Evolutionary conservation across 371 early-diverging fungal species (phyloP), one percentile per base, ranked within the genome.

Genomic region (Batrachochytrium dendrobatidis): DNA sequence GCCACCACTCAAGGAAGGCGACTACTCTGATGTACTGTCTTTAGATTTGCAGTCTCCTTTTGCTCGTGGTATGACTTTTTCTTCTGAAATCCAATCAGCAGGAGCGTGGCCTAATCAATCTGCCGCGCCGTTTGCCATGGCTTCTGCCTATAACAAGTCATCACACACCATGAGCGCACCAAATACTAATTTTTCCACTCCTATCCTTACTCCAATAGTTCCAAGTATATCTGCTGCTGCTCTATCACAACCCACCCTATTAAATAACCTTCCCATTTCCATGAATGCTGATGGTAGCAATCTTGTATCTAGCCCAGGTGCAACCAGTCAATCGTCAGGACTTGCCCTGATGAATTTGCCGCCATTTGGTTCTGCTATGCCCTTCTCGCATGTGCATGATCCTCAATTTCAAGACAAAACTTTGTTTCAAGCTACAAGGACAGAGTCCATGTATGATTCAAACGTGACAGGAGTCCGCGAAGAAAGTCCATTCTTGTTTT

Each of bases 181-280:
- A n/a, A n/a, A n/a, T n/a, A n/a, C n/a, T n/a, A n/a, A n/a, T n/a
- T 39, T 39, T n/a, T 39, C 39, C 15, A 39, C 39, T 12, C 39
- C 39, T 12, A 39, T 39, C 15, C 12, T 39, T n/a, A n/a, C 39
- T n/a, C 12, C 39, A n/a, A n/a, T n/a, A n/a, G 15, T 15, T 39
- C 39, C 39, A n/a, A 39, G 39, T n/a, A 12, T 39, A n/a, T 39
- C 39, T n/a, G n/a, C 39, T 39, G 39, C 39, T 39, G 39, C 39
- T 12, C 39, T 39, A n/a, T 39, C 39, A n/a, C 12, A 39, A 12
- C 39, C 39, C 15, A 39, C 39, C 12, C n/a, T n/a, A n/a, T n/a
- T n/a, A n/a, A n/a, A n/a, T n/a, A n/a, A n/a, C n/a, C n/a, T n/a
- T n/a, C 39, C 39, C 12, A 15, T 39, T n/a, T 15, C 39, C 15